phyloP scores from a whole-genome alignment of 1,284 basidiomycete genomes.

The Pseudozyma flocculosa region DNA sequence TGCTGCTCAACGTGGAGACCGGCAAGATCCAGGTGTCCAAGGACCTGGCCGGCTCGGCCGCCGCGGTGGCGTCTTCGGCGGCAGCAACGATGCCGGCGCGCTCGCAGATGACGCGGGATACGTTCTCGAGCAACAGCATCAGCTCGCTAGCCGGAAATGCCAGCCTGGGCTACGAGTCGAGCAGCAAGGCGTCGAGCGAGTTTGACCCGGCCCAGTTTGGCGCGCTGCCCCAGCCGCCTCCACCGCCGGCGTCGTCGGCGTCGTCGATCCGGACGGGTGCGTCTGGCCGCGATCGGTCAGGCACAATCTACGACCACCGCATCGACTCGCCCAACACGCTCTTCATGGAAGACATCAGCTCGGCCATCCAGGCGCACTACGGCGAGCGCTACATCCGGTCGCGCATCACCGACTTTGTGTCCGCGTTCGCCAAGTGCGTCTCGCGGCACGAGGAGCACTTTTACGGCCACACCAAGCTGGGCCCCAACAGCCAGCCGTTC shows the following conservation, averaged over 20 bases:
- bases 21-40: constrained; percentile 82
- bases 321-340: constrained; percentile 69
- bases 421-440: constrained; percentile 72
- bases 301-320: constrained; percentile 17
- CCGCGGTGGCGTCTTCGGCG: too few species aligned
- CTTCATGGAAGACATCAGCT: constrained; percentile 87
- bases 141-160: background rate
- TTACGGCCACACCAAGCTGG: constrained; percentile 68
- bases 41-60: constrained; percentile 66
- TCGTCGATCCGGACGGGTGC: background rate
- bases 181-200: constrained; percentile 9
- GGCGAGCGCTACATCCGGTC: constrained; percentile 76
- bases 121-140: constrained; percentile 40
- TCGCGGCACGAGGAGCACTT: constrained; percentile 76
- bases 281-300: constrained; percentile 22
- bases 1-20: constrained; percentile 83
- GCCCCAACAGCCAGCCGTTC: constrained; percentile 62
- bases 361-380: constrained; percentile 72
- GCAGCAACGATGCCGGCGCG: constrained; percentile 12
- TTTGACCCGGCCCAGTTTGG: constrained; percentile 28
- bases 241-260: too few species aligned
- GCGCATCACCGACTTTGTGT: constrained; percentile 74
- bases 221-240: constrained; percentile 9
- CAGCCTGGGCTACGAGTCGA: constrained; percentile 32
- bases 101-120: constrained; percentile 50